Evolutionary conservation across 2,329 filamentous ascomycete species (phyloP), one percentile per base, ranked within the genome.

Genomic region (Nigrospora oryzae): DNA sequence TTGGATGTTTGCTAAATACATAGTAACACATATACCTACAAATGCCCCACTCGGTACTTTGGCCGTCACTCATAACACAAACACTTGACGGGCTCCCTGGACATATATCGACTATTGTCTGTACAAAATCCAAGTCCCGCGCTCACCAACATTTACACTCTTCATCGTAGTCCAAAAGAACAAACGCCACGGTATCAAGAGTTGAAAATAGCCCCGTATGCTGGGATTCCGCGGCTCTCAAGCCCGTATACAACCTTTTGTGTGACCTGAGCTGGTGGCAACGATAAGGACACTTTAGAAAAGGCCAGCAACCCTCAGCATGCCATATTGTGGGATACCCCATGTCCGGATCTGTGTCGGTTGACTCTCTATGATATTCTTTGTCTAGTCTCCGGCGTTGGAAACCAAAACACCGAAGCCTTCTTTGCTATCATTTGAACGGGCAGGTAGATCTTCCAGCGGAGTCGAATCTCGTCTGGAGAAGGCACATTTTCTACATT

Each of bases 321-420:
- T 75, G 38, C 79, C 79, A 45, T 69, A 73, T 10, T 73, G 68
- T 4, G 79, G 77, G 1, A 77, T 68, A 1, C 79, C 79, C 14
- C 77, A 72, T 40, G 75, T 72, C 74, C 75, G 84, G 36, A 84
- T 63, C 40, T 70, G 60, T 1, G 64, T 68, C 1, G 78, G 77
- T 8, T 75, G 75, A 35, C 69, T 61, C 34, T 67, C 60, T 60
- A 84, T 83, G 40, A 74, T 67, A 34, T 65, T 63, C 2, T 63
- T 59, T 0, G 81, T 84, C 80, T 81, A 85, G 62, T 84, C 80
- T 10, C 81, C 81, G 11, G 78, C 79, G 46, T 75, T 75, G 42
- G 77, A 81, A 30, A 84, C 68, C 28, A 84, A 61, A 28, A 76
- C 64, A 1, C 74, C 78, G 61, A 79, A 82, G 15, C 67, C 69